Evolutionary conservation across 805 yeast species (phyloP).

Genomic region (Nakazawaea ishiwadae): DNA sequence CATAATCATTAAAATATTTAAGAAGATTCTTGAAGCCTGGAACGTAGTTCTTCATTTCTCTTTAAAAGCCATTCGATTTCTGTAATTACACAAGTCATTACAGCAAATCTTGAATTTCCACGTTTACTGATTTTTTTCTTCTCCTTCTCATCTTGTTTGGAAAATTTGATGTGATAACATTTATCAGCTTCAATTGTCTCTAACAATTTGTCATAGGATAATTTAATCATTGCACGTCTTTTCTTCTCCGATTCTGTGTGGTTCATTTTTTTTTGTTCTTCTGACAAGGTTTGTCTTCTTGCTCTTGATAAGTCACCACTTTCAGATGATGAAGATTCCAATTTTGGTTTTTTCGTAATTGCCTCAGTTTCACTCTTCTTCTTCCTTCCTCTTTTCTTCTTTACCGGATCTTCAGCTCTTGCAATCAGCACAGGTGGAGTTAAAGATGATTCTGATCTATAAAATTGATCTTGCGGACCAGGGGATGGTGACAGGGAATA

Average conservation of each 20-base stretch:
- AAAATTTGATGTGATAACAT: slow-evolving; percentile 8
- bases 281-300: slow-evolving; percentile 18
- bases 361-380: slow-evolving; percentile 1
- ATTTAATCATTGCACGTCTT: slow-evolving; percentile 30
- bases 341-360: neutral
- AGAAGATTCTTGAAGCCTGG: too few species aligned
- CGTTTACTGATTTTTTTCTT: slow-evolving; percentile 3
- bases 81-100: slow-evolving; percentile 21
- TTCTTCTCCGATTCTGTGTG: slow-evolving; percentile 35
- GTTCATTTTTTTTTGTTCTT: slow-evolving; percentile 28
- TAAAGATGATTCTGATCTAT: neutral
- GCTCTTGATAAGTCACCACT: neutral
- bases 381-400: slow-evolving; percentile 13
- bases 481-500: neutral
- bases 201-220: slow-evolving; percentile 30
- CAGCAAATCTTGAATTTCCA: slow-evolving; percentile 19
- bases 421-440: neutral
- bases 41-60: slow-evolving; percentile 16
- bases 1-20: too few species aligned
- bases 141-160: neutral
- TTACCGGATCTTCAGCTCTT: neutral
- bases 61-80: slow-evolving; percentile 23
- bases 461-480: neutral
- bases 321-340: neutral
- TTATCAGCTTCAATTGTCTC: slow-evolving; percentile 6